phyloP scores from a whole-genome alignment of 371 early-diverging fungal species.

The Syncephalastrum sp. region DNA sequence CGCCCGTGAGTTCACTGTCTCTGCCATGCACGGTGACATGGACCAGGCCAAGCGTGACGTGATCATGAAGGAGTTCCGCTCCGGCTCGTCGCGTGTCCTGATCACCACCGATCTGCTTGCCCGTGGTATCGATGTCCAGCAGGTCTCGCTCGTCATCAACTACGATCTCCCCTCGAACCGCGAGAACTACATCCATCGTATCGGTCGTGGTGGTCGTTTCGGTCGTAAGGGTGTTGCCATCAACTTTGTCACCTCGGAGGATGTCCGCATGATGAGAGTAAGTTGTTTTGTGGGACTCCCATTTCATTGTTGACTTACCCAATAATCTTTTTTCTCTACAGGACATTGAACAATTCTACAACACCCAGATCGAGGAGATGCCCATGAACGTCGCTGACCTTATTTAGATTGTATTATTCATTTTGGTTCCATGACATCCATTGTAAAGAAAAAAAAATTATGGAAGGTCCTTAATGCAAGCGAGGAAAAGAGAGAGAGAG shows the following conservation, averaged over 20 bases:
- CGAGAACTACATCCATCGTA: conserved; percentile 98
- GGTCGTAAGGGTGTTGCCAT: conserved; percentile 99
- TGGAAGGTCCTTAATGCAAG: conserved; percentile 3
- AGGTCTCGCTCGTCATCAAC: conserved; percentile 94
- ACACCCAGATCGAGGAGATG: conserved; percentile 96
- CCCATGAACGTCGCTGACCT: conserved; percentile 88
- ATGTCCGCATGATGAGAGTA: conserved; percentile 83
- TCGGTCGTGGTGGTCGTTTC: conserved; percentile 99
- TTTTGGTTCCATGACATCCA: conserved; percentile 8
- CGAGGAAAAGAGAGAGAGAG: no score
- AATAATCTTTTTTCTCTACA: conserved; percentile 1
- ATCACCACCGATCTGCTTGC: conserved; percentile 99
- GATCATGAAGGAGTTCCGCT: conserved; percentile 97
- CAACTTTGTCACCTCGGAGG: conserved; percentile 97
- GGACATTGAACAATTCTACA: conserved; percentile 96
- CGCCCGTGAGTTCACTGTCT: conserved; percentile 87
- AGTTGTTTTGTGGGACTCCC: not conserved
- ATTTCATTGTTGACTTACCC: conserved; percentile 15
- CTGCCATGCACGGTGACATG: conserved; percentile 97
- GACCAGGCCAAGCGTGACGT: conserved; percentile 95
- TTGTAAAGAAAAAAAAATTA: conserved; percentile 7
- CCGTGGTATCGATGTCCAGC: conserved; percentile 99
- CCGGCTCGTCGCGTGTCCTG: conserved; percentile 92
- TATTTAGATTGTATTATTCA: conserved; percentile 51
- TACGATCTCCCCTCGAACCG: conserved; percentile 97